Evolutionary conservation across 352 stramenopile genomes (phyloP), one percentile per base, ranked within the genome.

Genomic region (Pythium inflatum): DNA sequence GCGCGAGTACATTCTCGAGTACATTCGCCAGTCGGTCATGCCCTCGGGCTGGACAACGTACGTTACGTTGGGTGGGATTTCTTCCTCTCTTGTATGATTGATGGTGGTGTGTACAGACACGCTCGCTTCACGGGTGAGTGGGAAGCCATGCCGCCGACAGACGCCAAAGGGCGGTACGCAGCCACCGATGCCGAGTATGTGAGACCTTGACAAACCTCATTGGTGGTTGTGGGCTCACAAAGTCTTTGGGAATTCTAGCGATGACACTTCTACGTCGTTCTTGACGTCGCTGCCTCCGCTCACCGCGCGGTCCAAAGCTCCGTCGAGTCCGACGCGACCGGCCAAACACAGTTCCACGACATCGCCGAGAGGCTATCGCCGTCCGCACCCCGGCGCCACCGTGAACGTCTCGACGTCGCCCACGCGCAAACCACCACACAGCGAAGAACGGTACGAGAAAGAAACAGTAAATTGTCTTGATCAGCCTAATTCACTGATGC

Each of bases 1-100:
- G 31, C 74, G 83, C 24, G 84, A 92, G 46, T 81, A 92, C 53
- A 87, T 92, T 49, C 69, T 92, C 45, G 83, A 91, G 33, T 94
- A 88, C 66, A 92, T 94, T 55, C 81, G 83, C 5, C 87, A 92
- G 65, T 90, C 87, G 0, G 74, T 94, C 34, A 78, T 92, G 58
- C 84, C 84, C 14, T 71, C 79, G n/a, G 81, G 78, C 20, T 91
- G 82, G 80, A 72, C 70, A 49, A 83, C 74, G 87, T 94, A 43
- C 36, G 36, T 43, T 43, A 43, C 36, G 36, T 43, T 43, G 36
- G n/a, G n/a, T n/a, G n/a, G n/a, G n/a, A n/a, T n/a, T 2, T 46
- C 16, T 4, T 11, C 11, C 25, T 53, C 33, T 25, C 27, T 50
- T 27, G 5, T 24, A 54, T n/a, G n/a, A n/a, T n/a, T n/a, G n/a